These are phyloP conservation scores for Berkeleyomyces rouxiae DNA, from an alignment of 2,329 filamentous ascomycete species.

Conservation along the genomic window DNA sequence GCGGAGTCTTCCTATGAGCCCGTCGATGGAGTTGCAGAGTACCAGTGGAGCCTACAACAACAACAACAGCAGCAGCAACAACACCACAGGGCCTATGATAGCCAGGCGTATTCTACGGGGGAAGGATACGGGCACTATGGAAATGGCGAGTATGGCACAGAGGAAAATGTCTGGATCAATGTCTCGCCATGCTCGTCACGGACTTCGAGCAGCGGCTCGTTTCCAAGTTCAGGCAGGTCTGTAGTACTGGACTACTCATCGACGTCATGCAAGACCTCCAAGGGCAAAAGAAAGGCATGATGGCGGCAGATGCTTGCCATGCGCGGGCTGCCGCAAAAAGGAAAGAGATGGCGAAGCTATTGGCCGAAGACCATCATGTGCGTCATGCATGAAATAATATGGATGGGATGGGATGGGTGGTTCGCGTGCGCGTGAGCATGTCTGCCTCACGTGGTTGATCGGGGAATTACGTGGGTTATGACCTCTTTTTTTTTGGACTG, in stretches of 20 bases:
- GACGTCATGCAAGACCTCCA: background rate
- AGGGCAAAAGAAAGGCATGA: background rate
- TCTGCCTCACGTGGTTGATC: background rate
- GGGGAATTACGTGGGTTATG: background rate
- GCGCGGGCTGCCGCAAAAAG: background rate
- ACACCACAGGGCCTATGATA: background rate
- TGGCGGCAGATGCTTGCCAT: background rate
- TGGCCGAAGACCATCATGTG: background rate
- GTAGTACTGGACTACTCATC: conserved; percentile 3
- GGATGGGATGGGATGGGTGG: background rate
- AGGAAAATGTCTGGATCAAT: background rate
- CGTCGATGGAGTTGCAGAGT: background rate
- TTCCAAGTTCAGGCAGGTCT: background rate
- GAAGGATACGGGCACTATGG: background rate
- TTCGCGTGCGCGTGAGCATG: no score
- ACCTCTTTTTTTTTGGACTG: background rate
- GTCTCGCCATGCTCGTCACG: background rate
- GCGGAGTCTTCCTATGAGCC: background rate
- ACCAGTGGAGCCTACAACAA: background rate
- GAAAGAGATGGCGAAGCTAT: background rate
- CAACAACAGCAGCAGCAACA: background rate
- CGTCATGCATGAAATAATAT: background rate
- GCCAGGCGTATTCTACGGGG: background rate
- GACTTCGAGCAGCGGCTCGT: background rate
- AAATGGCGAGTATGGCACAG: background rate